Evolutionary conservation across 2,329 filamentous ascomycete species (phyloP).

Genomic region (Juglanconis juglandina): DNA sequence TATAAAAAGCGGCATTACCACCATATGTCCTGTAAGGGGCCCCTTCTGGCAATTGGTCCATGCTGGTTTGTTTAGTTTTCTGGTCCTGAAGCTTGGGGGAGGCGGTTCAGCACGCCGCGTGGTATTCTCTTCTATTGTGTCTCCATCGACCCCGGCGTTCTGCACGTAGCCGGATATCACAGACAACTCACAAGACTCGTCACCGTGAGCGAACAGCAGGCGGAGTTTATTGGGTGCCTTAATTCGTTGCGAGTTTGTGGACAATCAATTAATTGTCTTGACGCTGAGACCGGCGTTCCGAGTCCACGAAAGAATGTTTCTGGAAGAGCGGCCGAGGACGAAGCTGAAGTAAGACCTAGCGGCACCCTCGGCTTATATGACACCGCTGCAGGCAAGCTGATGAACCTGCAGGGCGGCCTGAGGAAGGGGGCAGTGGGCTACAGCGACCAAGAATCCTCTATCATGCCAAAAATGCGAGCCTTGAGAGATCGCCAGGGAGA

Average conservation of each 20-base stretch:
- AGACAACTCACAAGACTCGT: background rate
- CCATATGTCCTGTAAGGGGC: constrained; percentile 44
- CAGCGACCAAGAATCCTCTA: background rate
- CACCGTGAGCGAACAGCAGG: too few species aligned
- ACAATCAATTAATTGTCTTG: background rate
- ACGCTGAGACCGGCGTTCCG: background rate
- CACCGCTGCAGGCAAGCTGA: background rate
- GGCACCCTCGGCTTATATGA: constrained; percentile 9
- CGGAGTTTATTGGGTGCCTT: background rate
- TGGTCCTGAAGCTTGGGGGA: background rate
- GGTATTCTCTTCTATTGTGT: background rate
- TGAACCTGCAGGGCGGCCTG: background rate
- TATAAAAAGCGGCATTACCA: constrained; percentile 68
- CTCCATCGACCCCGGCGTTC: background rate
- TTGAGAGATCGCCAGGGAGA: too few species aligned
- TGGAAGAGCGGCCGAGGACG: background rate
- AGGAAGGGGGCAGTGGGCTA: background rate
- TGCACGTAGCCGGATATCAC: background rate
- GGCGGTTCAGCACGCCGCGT: background rate
- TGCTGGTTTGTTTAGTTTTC: background rate
- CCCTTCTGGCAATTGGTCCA: background rate
- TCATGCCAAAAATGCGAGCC: background rate
- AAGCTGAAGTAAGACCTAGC: background rate
- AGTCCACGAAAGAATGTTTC: background rate
- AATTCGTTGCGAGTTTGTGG: background rate